These are phyloP conservation scores for Leishmania gerbilli DNA, from an alignment of 208 protist genomes.

Conservation along the genomic window DNA sequence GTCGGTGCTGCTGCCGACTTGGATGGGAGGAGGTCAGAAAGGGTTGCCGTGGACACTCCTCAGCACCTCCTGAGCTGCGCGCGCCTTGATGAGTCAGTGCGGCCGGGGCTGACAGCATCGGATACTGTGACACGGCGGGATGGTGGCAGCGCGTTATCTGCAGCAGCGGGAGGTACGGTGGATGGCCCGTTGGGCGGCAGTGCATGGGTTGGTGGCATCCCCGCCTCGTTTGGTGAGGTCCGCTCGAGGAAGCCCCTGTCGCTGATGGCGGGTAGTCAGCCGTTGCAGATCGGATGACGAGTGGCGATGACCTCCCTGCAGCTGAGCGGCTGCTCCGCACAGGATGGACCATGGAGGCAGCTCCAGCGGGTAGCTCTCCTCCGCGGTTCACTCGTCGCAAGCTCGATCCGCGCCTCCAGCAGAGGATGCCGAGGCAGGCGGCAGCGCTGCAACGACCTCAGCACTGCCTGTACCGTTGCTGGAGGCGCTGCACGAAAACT, in stretches of 20 bases:
- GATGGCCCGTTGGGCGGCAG: background rate
- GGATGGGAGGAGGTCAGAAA: slow-evolving; percentile 17
- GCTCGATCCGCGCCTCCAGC: background rate
- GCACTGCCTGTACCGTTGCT: slow-evolving; percentile 3
- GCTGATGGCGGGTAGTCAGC: too few species aligned
- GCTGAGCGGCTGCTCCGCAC: background rate
- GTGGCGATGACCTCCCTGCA: background rate
- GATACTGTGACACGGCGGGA: background rate
- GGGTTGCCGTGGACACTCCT: slow-evolving; percentile 14
- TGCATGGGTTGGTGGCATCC: background rate
- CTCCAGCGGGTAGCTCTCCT: background rate
- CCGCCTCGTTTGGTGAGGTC: background rate
- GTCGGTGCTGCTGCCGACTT: slow-evolving; percentile 3
- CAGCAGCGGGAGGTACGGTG: background rate
- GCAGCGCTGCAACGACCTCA: background rate
- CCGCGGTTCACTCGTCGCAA: background rate
- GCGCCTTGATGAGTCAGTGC: slow-evolving; percentile 20
- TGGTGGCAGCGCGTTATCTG: background rate
- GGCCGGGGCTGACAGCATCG: slow-evolving; percentile 8
- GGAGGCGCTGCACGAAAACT: slow-evolving; percentile 50
- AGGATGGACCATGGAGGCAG: background rate
- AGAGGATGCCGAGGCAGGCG: background rate
- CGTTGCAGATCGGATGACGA: background rate
- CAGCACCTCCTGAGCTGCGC: slow-evolving; percentile 20
- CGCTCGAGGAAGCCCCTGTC: background rate